Percentiles rank a stretch among this genome's conserved stretches.
phyloP scores from a whole-genome alignment of 345 rosid species.

The Eutrema japonicum region DNA sequence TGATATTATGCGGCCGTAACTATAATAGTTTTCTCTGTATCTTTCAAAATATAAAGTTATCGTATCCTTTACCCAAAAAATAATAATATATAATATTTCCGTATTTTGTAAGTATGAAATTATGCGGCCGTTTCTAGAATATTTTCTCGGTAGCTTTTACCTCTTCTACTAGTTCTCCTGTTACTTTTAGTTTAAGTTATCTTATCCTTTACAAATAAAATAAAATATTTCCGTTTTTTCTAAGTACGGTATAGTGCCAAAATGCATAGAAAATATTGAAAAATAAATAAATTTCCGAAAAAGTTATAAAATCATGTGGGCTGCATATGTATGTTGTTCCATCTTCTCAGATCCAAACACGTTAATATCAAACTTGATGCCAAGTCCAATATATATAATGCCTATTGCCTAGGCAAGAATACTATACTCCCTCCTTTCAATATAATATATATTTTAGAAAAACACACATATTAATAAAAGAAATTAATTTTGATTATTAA shows the following conservation, averaged over 20 bases:
- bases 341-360: slow-evolving; percentile 28
- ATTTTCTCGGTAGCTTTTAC: background rate
- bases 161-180: slow-evolving; percentile 2
- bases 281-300: background rate
- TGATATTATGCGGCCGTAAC: slow-evolving; percentile 10
- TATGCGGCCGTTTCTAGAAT: slow-evolving; percentile 20
- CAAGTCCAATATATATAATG: background rate
- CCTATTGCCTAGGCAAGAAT: too few species aligned
- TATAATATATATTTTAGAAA: too few species aligned
- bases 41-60: too few species aligned
- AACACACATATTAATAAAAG: too few species aligned
- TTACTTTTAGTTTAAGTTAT: slow-evolving; percentile 13
- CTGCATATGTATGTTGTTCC: background rate
- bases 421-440: too few species aligned
- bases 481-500: too few species aligned
- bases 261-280: background rate
- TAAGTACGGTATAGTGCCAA: slow-evolving; percentile 1
- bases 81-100: too few species aligned
- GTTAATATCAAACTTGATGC: slow-evolving; percentile 9
- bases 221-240: background rate
- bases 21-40: background rate
- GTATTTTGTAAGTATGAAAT: background rate
- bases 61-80: too few species aligned
- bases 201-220: background rate
- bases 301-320: slow-evolving; percentile 23